A percentile compares a stretch with the other conserved stretches of the same genome.
phyloP scores from a whole-genome alignment of 306 rosid genomes.

The Vicia sativa region DNA sequence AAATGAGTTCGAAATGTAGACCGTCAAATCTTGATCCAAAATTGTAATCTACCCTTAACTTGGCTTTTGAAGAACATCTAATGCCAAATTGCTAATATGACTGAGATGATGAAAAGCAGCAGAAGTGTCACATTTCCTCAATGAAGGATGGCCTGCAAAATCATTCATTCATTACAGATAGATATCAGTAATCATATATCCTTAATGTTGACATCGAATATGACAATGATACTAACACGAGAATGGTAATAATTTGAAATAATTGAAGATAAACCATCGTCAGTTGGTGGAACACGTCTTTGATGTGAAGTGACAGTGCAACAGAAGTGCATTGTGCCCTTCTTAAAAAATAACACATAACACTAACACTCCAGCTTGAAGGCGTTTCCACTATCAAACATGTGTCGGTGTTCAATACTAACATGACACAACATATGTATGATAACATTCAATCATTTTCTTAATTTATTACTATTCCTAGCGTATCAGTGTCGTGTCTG shows the following conservation, averaged over 20 bases:
- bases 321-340: neutral
- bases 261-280: neutral
- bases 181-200: neutral
- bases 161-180: neutral
- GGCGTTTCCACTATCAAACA: neutral
- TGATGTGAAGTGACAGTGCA: neutral
- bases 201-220: neutral
- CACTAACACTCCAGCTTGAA: neutral
- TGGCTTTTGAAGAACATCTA: neutral
- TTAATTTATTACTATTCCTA: neutral
- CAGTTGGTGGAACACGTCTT: neutral
- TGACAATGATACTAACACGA: neutral
- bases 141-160: constrained; percentile 36
- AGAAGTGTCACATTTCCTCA: constrained; percentile 44
- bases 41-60: neutral
- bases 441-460: neutral
- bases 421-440: neutral
- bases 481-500: neutral
- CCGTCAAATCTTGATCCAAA: neutral
- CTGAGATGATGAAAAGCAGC: constrained; percentile 37
- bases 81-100: constrained; percentile 45
- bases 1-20: neutral
- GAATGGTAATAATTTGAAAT: neutral
- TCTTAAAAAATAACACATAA: neutral
- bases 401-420: neutral